Percentiles rank a stretch among this genome's conserved stretches.
Conservation (phyloP, 208 protist species). For the Trichomonas gallinae region DNA sequence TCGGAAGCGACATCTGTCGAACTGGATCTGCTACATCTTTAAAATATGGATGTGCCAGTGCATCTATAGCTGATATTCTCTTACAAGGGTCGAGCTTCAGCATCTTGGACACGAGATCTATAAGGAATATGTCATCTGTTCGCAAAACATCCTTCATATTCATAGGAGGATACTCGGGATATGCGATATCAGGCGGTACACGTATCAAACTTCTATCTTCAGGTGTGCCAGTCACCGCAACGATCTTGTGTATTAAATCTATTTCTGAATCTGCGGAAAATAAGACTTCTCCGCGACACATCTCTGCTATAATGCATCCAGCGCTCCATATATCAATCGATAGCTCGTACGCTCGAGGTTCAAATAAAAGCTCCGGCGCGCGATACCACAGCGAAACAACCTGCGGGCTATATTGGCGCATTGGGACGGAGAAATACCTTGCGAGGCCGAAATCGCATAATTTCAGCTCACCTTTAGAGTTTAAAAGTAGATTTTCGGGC, state of each 20-base stretch:
- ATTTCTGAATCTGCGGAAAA: constrained; percentile 38
- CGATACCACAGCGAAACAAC: constrained; percentile 50
- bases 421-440: constrained; percentile 42
- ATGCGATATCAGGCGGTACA: neutral
- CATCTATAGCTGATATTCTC: neutral
- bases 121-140: neutral
- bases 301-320: constrained; percentile 45
- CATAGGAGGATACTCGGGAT: neutral
- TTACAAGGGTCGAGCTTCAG: neutral
- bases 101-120: neutral
- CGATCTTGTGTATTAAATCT: constrained; percentile 34
- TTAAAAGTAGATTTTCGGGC: constrained; percentile 43
- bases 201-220: neutral
- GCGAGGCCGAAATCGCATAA: constrained; percentile 55
- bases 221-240: neutral
- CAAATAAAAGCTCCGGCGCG: constrained; percentile 40
- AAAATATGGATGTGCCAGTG: neutral
- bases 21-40: neutral
- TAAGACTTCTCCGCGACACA: constrained; percentile 30
- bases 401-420: constrained; percentile 39
- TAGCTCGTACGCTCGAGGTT: constrained; percentile 18
- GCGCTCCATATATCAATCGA: constrained; percentile 45
- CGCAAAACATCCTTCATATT: neutral
- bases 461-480: constrained; percentile 46
- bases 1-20: neutral